These are phyloP conservation scores for Diversispora eburnea DNA, from an alignment of 192 early-diverging fungal genomes.

Conservation along the genomic window DNA sequence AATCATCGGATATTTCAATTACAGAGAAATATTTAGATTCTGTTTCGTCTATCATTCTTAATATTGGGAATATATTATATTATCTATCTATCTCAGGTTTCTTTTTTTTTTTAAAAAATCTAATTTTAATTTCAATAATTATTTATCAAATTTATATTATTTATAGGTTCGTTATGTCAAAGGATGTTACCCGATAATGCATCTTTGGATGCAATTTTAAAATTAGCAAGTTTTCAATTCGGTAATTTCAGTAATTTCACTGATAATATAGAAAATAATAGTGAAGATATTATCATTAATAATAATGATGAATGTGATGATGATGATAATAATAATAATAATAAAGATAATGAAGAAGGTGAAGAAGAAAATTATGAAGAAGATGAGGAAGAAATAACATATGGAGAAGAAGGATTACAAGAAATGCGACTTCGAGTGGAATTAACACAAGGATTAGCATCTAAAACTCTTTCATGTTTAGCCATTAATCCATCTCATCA, in stretches of 20 bases:
- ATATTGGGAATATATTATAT: conserved; percentile 16
- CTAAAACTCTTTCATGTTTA: conserved; percentile 43
- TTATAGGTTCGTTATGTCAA: conserved; percentile 5
- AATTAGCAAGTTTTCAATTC: conserved; percentile 28
- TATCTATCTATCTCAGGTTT: conserved; percentile 2
- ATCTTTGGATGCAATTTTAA: conserved; percentile 29
- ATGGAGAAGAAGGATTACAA: neutral
- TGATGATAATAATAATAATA: neutral
- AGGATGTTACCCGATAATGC: conserved; percentile 27
- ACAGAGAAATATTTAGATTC: conserved; percentile 11
- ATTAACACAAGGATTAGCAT: conserved; percentile 41
- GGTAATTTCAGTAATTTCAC: neutral
- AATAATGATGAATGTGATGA: neutral
- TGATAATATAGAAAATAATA: too few relatives aligned
- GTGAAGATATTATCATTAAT: too few relatives aligned
- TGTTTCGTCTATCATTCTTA: conserved; percentile 12
- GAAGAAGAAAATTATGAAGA: too few relatives aligned
- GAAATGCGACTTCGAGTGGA: conserved; percentile 35
- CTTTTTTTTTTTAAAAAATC: neutral
- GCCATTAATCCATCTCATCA: conserved; percentile 43
- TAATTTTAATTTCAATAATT: neutral
- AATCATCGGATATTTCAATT: neutral
- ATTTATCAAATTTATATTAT: neutral
- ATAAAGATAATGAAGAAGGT: too few relatives aligned
- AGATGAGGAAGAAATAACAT: too few relatives aligned